A percentile compares a stretch with the other conserved stretches of the same genome.
phyloP scores from a whole-genome alignment of 73 alveolate species.

The Tetrahymena malaccensis region DNA sequence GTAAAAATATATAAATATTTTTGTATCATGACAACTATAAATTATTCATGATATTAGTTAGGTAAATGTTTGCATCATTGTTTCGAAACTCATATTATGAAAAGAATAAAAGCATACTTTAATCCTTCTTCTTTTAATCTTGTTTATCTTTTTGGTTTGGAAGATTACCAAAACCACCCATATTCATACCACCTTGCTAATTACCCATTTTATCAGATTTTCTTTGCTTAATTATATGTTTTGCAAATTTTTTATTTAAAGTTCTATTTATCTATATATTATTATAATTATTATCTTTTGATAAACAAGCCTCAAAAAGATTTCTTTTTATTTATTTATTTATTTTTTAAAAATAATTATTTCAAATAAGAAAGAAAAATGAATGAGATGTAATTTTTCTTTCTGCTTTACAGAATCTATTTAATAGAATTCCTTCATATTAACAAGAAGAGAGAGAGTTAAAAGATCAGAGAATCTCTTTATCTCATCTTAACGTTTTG shows the following conservation, averaged over 20 bases:
- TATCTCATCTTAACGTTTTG: background rate
- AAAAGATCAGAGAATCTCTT: background rate
- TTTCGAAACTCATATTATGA: no score
- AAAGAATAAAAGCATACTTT: background rate
- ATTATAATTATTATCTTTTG: background rate
- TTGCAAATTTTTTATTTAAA: background rate
- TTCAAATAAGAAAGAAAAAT: background rate
- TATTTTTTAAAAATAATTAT: background rate
- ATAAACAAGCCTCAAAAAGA: background rate
- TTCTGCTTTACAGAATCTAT: background rate
- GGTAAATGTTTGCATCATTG: background rate
- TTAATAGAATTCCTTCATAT: background rate
- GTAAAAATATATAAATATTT: no score
- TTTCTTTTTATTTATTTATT: background rate
- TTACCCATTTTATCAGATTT: background rate
- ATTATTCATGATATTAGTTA: no score
- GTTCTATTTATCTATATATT: background rate
- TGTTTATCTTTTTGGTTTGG: background rate
- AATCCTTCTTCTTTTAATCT: background rate
- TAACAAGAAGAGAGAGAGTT: background rate
- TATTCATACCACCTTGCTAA: background rate
- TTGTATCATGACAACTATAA: background rate
- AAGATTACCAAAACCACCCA: background rate
- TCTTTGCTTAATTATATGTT: background rate
- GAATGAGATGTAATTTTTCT: background rate